phyloP scores from a whole-genome alignment of 2,329 filamentous ascomycete genomes.

The Diplodia seriata region DNA sequence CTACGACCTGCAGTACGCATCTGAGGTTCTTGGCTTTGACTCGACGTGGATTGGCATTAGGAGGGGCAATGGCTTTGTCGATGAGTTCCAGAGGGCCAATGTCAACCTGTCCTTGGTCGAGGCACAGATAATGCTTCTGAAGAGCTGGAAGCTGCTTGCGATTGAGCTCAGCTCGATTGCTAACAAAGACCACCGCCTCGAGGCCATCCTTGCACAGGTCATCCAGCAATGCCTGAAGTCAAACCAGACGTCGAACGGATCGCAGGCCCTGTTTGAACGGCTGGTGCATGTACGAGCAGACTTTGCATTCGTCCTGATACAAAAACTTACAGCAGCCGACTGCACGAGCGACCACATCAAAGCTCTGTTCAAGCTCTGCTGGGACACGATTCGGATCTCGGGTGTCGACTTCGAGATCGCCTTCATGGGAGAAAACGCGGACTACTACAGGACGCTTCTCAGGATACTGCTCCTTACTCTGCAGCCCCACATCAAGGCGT shows the following conservation, averaged over 20 bases:
- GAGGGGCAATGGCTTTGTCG: conserved; percentile 72
- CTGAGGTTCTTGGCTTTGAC: conserved; percentile 78
- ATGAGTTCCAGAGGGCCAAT: conserved; percentile 87
- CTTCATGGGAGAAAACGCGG: conserved; percentile 62
- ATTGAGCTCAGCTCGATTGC: conserved; percentile 78
- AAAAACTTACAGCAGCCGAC: conserved; percentile 71
- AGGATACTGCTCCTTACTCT: conserved; percentile 85
- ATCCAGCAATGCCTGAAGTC: conserved; percentile 78
- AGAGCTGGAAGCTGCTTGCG: conserved; percentile 87
- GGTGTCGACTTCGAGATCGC: conserved; percentile 66
- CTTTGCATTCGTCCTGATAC: conserved; percentile 81
- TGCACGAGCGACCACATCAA: conserved; percentile 60
- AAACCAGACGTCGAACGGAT: conserved; percentile 74
- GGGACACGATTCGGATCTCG: conserved; percentile 64
- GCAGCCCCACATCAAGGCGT: conserved; percentile 62
- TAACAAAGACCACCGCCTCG: conserved; percentile 61
- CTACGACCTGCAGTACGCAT: conserved; percentile 79
- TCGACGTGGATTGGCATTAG: conserved; percentile 71
- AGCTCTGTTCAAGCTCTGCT: conserved; percentile 63
- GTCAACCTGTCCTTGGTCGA: conserved; percentile 90
- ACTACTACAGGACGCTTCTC: conserved; percentile 83
- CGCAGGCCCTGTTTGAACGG: conserved; percentile 81
- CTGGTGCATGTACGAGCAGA: conserved; percentile 79
- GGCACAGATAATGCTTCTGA: conserved; percentile 84
- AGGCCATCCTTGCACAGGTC: conserved; percentile 75